phyloP scores from a whole-genome alignment of 1,284 basidiomycete genomes.

The Ganoderma resinaceum region DNA sequence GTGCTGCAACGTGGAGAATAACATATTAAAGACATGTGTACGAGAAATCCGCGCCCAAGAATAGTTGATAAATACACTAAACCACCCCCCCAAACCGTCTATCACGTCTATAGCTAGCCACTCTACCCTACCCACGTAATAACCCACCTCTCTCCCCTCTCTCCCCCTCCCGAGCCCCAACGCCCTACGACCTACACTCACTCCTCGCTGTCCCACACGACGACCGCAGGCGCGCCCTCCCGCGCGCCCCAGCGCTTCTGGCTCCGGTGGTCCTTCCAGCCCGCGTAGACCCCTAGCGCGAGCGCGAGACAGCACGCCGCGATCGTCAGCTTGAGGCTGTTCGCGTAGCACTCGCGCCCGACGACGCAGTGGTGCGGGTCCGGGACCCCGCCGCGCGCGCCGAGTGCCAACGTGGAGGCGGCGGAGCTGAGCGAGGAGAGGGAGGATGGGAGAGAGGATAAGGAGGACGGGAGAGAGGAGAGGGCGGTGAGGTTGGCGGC shows the following conservation, averaged over 20 bases:
- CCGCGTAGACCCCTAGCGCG: conserved; percentile 55
- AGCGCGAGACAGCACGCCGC: conserved; percentile 54
- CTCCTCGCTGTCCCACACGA: conserved; percentile 40
- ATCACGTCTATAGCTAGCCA: neutral
- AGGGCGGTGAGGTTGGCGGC: conserved; percentile 15
- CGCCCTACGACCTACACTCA: conserved; percentile 3
- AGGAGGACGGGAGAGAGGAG: neutral
- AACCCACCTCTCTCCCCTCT: too few species aligned
- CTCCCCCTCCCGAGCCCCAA: too few species aligned
- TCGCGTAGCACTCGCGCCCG: conserved; percentile 60
- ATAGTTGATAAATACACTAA: neutral
- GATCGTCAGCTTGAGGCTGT: conserved; percentile 57
- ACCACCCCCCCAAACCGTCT: neutral
- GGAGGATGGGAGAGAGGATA: conserved; percentile 5
- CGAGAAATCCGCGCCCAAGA: neutral
- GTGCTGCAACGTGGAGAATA: too few species aligned
- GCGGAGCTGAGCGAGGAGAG: conserved; percentile 4
- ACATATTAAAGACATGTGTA: neutral
- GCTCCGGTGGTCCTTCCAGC: conserved; percentile 51
- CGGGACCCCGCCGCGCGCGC: conserved; percentile 37
- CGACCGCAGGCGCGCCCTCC: conserved; percentile 24
- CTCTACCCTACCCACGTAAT: neutral
- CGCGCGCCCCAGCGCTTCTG: conserved; percentile 29
- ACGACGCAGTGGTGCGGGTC: conserved; percentile 53
- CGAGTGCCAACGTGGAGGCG: neutral